Percentiles rank a stretch among this genome's conserved stretches.
These are phyloP conservation scores for Paraphaeosphaeria sporulosa DNA, from an alignment of 2,329 filamentous ascomycete genomes.

Conservation along the genomic window DNA sequence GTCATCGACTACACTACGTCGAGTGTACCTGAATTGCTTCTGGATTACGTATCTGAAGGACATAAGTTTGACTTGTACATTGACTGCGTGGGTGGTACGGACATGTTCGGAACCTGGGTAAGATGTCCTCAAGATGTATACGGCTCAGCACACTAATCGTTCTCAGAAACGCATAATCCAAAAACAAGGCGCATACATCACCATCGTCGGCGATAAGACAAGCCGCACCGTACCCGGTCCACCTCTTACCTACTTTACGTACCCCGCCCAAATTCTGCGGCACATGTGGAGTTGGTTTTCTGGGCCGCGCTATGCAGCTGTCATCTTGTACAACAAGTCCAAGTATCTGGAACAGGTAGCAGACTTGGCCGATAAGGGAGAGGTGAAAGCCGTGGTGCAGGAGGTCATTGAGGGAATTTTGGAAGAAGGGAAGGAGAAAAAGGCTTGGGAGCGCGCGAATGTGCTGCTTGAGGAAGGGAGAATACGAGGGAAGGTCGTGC, in stretches of 20 bases:
- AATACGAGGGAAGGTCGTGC: constrained; percentile 41
- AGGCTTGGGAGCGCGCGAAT: constrained; percentile 35
- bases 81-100: constrained; percentile 59
- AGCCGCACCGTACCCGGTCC: constrained; percentile 50
- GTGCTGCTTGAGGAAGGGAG: constrained; percentile 36
- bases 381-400: constrained; percentile 35
- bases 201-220: constrained; percentile 50
- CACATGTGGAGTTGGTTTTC: constrained; percentile 32
- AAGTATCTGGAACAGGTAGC: constrained; percentile 34
- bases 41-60: constrained; percentile 33
- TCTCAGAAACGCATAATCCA: constrained; percentile 33
- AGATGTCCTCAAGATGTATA: not conserved
- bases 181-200: constrained; percentile 51
- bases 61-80: constrained; percentile 56
- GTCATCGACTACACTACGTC: constrained; percentile 48
- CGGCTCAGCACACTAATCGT: not conserved
- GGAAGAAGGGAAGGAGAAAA: constrained; percentile 22
- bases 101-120: constrained; percentile 51
- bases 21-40: constrained; percentile 43
- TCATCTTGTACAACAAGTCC: constrained; percentile 32
- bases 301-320: constrained; percentile 41
- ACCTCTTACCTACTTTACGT: constrained; percentile 41
- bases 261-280: constrained; percentile 35
- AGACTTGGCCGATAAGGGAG: constrained; percentile 29
- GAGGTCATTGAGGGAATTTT: constrained; percentile 38